These are phyloP conservation scores for Ustilago hordei DNA, from an alignment of 1,284 basidiomycete species.

Conservation along the genomic window DNA sequence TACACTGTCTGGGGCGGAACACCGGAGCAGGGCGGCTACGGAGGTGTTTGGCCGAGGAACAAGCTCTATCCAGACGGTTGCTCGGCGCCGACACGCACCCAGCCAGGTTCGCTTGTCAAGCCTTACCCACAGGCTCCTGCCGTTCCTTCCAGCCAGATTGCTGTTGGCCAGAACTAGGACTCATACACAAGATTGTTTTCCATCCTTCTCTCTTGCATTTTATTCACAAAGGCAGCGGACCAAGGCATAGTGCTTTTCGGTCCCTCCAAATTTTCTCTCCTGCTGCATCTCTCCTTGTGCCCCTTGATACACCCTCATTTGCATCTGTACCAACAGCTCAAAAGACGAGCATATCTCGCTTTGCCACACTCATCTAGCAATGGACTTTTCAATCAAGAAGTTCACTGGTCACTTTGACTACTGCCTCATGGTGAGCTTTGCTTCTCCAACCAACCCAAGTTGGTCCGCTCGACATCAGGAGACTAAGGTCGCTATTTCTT, in stretches of 20 bases:
- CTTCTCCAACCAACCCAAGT: background rate
- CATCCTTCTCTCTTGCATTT: background rate
- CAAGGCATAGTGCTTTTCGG: constrained; percentile 1
- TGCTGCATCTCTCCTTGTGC: background rate
- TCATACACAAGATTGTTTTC: background rate
- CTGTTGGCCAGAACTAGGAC: constrained; percentile 29
- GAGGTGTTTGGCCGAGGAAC: constrained; percentile 60
- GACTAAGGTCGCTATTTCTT: too few species aligned
- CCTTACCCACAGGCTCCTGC: constrained; percentile 40
- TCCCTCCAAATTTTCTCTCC: constrained; percentile 13
- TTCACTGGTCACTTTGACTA: background rate
- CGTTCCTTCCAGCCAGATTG: constrained; percentile 40
- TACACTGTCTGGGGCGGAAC: constrained; percentile 60
- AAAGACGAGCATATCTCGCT: background rate
- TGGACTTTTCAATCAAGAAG: constrained; percentile 3
- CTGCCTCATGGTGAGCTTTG: background rate
- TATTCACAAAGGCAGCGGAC: constrained; percentile 4
- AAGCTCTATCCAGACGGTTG: constrained; percentile 48
- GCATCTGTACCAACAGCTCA: constrained; percentile 3
- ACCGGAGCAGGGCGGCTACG: constrained; percentile 57
- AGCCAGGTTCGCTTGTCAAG: constrained; percentile 47
- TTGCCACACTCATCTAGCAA: background rate
- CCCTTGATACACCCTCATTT: background rate
- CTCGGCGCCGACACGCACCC: constrained; percentile 25
- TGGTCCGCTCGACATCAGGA: background rate